Base-by-base conservation (phyloP, 345 rosid genomes). In the Pugionium cornutum region DNA sequence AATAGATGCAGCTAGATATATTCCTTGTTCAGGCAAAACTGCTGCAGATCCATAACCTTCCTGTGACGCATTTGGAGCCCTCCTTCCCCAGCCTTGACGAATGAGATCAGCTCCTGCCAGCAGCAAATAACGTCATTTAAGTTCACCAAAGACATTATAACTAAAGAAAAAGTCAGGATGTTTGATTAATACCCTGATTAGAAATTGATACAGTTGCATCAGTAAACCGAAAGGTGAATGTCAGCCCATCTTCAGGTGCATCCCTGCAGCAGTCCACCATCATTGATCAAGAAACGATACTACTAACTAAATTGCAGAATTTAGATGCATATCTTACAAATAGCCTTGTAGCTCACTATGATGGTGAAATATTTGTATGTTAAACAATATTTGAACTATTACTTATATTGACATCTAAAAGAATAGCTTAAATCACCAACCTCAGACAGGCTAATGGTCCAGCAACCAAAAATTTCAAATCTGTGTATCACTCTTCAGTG, bases 31-130 rank as follows among this genome's bases (percentile, higher is more conserved):
- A 74, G 97, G 97, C 78, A 91, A 83, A 75, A 94, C 84, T 67
- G 99, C 78, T 37, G 97, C 89, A 84, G 99, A 86, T 11, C 99
- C 99, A 76, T 91, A 94, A 68, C 96, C 96, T 87, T 94, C 97
- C 75, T 91, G 91, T 56, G 76, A 70, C 34, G 83, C 86, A 83
- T 84, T 86, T 46, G 95, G 67, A 72, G 88, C 86, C 79, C 78
- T 94, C 82, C 81, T 84, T 72, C 74, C 87, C 99, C 99, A 94
- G 72, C 99, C 96, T 81, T 86, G 95, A 70, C 86, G 86, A 74
- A 86, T 78, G 60, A 86, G 84, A 75, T 84, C 90, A 75, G 55
- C 86, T 75, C 89, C 96, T 89, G 76, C 45, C 51, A 29, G 35
- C 18, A 57, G 18, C 28, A 49, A 29, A 49, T 11, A 63, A 56